A percentile compares a stretch with the other conserved stretches of the same genome.
phyloP scores from a whole-genome alignment of 768 basidiomycete species.

The Mycena latifolia region DNA sequence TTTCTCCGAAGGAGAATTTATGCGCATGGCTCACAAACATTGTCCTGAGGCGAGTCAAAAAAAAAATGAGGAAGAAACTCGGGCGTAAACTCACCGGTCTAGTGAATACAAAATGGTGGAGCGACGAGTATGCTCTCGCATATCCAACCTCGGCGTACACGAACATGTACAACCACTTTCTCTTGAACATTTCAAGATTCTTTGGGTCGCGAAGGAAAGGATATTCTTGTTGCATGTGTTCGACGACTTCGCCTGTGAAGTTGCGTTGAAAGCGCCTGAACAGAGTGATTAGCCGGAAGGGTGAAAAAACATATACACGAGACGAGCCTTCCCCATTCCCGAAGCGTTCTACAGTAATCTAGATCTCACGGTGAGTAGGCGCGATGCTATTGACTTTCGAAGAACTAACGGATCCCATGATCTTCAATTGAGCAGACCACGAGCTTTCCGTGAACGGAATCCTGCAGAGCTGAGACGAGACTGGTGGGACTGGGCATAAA shows the following conservation, averaged over 20 bases:
- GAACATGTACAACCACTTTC: not conserved
- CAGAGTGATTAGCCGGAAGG: too few species aligned
- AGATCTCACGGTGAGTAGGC: slow-evolving; percentile 15
- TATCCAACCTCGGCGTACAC: not conserved
- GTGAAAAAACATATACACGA: too few species aligned
- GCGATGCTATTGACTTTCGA: not conserved
- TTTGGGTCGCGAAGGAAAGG: not conserved
- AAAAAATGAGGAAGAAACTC: too few species aligned
- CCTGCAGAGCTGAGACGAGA: slow-evolving; percentile 76
- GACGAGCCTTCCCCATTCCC: slow-evolving; percentile 65
- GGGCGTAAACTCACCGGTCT: too few species aligned
- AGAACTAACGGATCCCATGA: slow-evolving; percentile 57
- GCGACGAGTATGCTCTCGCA: too few species aligned
- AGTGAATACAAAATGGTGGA: too few species aligned
- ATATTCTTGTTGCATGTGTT: not conserved
- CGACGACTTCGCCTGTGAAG: not conserved
- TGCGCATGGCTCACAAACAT: too few species aligned
- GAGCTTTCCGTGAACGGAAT: slow-evolving; percentile 85
- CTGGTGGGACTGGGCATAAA: slow-evolving; percentile 38
- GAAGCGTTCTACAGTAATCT: slow-evolving; percentile 91
- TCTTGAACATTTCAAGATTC: not conserved
- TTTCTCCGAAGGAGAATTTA: too few species aligned
- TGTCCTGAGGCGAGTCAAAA: too few species aligned
- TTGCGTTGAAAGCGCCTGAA: not conserved
- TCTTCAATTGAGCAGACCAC: too few species aligned